These are phyloP conservation scores for Teunomyces panamensis DNA, from an alignment of 805 yeast species.

Conservation along the genomic window DNA sequence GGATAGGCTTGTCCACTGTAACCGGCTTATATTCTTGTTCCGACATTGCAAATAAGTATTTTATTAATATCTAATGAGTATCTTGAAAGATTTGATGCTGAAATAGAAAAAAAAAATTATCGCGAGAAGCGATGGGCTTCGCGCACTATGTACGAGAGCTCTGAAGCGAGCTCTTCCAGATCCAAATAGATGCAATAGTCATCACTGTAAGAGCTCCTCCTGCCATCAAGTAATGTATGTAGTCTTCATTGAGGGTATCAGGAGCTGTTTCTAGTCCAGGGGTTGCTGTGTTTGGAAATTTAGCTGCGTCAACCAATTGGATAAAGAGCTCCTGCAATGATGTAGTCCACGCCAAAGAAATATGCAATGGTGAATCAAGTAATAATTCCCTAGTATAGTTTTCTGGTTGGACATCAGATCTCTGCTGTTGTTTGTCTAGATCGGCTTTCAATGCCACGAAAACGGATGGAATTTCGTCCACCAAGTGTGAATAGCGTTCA, in stretches of 20 bases:
- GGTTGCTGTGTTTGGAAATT: constrained; percentile 71
- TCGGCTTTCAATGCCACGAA: constrained; percentile 95
- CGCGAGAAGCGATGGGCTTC: not conserved
- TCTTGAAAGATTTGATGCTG: not conserved
- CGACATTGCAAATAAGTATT: constrained; percentile 12
- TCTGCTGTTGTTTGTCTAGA: constrained; percentile 90
- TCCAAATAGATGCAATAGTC: constrained; percentile 61
- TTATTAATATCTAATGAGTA: not conserved
- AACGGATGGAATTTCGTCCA: constrained; percentile 70
- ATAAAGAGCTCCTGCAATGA: constrained; percentile 82
- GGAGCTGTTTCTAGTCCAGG: constrained; percentile 65
- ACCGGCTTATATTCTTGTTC: constrained; percentile 54
- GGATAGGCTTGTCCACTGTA: constrained; percentile 87
- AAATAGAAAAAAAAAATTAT: not conserved
- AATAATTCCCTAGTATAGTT: constrained; percentile 65
- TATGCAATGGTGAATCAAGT: constrained; percentile 82
- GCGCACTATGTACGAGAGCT: constrained; percentile 13
- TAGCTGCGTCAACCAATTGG: constrained; percentile 86
- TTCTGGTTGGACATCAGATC: constrained; percentile 85
- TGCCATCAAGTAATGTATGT: constrained; percentile 56
- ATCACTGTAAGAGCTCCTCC: constrained; percentile 70
- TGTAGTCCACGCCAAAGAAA: constrained; percentile 86
- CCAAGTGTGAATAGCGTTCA: constrained; percentile 52
- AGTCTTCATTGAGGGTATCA: constrained; percentile 50
- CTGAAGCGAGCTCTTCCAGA: constrained; percentile 52